Percentiles rank a stretch among this genome's conserved stretches.
These are phyloP conservation scores for Papilionanthe hybrid DNA, from an alignment of 116 monocot species.

Conservation along the genomic window DNA sequence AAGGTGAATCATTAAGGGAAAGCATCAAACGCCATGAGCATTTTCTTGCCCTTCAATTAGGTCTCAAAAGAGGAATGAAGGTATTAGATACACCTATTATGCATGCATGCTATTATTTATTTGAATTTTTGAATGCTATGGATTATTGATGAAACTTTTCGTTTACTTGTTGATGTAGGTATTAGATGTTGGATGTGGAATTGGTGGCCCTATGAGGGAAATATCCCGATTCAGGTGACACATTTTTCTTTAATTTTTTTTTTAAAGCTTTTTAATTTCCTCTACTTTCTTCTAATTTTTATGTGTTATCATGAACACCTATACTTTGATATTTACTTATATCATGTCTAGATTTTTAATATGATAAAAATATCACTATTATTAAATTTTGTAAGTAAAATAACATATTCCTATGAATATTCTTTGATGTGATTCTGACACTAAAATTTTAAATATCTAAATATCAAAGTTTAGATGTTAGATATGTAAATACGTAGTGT, in stretches of 20 bases:
- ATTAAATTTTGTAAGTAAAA: too few species aligned
- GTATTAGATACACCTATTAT: constrained; percentile 17
- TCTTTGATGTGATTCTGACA: too few species aligned
- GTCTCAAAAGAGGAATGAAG: constrained; percentile 85
- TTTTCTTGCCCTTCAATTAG: constrained; percentile 88
- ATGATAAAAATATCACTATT: too few species aligned
- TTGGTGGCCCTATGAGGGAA: constrained; percentile 92
- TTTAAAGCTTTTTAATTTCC: not conserved
- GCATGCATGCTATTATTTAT: not conserved
- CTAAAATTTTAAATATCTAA: too few species aligned
- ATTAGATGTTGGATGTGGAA: constrained; percentile 94
- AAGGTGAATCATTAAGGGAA: constrained; percentile 77
- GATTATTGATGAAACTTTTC: not conserved
- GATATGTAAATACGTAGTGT: too few species aligned
- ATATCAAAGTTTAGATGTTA: too few species aligned
- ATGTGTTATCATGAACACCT: too few species aligned
- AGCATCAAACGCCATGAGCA: constrained; percentile 93
- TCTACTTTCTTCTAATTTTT: not conserved
- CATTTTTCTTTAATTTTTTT: not conserved
- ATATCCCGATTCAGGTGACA: constrained; percentile 88
- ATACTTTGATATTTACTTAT: too few species aligned
- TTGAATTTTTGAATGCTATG: not conserved
- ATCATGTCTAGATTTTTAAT: too few species aligned
- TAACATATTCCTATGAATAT: too few species aligned
- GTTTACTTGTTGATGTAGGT: constrained; percentile 29